Conservation (phyloP, 164 flowering plant species). For the Litsea cubeba region DNA sequence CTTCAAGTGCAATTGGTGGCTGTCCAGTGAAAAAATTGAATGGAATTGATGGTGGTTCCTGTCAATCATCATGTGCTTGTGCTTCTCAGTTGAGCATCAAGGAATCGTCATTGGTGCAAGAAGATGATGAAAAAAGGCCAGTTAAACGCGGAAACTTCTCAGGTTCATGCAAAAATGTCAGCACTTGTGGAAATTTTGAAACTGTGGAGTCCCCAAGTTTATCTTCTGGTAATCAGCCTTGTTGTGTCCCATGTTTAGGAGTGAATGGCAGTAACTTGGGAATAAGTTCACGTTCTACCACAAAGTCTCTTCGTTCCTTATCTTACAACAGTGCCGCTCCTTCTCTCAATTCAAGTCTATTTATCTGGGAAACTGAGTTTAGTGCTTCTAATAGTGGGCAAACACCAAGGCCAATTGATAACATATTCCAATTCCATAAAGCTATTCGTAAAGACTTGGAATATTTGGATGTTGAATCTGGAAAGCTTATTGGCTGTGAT, state of each 20-base stretch:
- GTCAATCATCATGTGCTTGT: constrained; percentile 31
- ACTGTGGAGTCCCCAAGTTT: constrained; percentile 18
- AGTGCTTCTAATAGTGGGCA: constrained; percentile 38
- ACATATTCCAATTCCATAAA: constrained; percentile 85
- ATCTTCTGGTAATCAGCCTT: constrained; percentile 44
- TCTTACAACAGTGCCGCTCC: constrained; percentile 64
- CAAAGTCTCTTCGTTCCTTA: constrained; percentile 67
- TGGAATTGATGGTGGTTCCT: constrained; percentile 21
- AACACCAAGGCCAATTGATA: constrained; percentile 73
- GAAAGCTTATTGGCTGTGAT: constrained; percentile 64
- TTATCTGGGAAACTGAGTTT: constrained; percentile 69
- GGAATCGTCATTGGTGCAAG: constrained; percentile 10
- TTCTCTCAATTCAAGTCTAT: constrained; percentile 82
- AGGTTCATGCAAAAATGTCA: constrained; percentile 80
- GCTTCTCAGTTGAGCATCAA: constrained; percentile 22
- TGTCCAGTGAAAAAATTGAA: constrained; percentile 44
- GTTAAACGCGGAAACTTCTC: constrained; percentile 40
- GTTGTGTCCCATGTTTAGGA: constrained; percentile 90
- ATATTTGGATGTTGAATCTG: constrained; percentile 89
- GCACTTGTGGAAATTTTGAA: constrained; percentile 38
- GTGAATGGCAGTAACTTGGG: constrained; percentile 63
- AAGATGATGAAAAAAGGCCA: constrained; percentile 36
- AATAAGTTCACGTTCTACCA: constrained; percentile 47
- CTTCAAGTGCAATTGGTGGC: constrained; percentile 52
- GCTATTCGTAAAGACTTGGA: constrained; percentile 92